phyloP scores from a whole-genome alignment of 148 eudicot species.

The Fagopyrum tataricum region DNA sequence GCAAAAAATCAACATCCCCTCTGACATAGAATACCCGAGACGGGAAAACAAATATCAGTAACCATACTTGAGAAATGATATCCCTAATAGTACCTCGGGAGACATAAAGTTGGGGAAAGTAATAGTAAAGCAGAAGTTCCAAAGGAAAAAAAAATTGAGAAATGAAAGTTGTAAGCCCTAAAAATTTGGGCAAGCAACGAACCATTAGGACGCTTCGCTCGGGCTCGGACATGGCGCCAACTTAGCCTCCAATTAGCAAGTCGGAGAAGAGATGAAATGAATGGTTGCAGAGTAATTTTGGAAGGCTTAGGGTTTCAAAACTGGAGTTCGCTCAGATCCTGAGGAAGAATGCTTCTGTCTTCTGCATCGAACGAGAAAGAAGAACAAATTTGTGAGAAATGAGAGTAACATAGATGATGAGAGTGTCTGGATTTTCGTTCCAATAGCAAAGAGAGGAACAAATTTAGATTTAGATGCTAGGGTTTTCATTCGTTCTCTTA shows the following conservation, averaged over 20 bases:
- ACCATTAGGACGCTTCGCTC: conserved; percentile 69
- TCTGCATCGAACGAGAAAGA: too few relatives aligned
- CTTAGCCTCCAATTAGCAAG: not conserved
- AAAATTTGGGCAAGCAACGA: conserved; percentile 4
- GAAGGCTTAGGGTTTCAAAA: conserved; percentile 2
- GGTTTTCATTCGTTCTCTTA: too few relatives aligned
- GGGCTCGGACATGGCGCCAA: conserved; percentile 34
- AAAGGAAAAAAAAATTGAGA: not conserved
- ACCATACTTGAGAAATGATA: not conserved
- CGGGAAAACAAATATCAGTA: conserved; percentile 1
- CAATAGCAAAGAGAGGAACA: too few relatives aligned
- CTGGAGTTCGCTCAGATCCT: not conserved
- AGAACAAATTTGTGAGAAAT: too few relatives aligned
- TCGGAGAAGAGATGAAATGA: not conserved
- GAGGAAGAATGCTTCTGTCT: too few relatives aligned
- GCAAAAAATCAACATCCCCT: conserved; percentile 81
- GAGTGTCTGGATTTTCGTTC: too few relatives aligned
- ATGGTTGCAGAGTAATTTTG: not conserved
- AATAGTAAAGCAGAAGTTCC: not conserved
- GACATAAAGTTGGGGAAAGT: not conserved
- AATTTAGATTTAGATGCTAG: too few relatives aligned
- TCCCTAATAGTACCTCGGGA: not conserved
- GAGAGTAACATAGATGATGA: too few relatives aligned
- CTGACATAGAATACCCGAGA: conserved; percentile 26
- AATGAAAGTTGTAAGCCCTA: not conserved